These are phyloP conservation scores for Hirschioporus abietinus DNA, from an alignment of 768 basidiomycete genomes.

Conservation along the genomic window DNA sequence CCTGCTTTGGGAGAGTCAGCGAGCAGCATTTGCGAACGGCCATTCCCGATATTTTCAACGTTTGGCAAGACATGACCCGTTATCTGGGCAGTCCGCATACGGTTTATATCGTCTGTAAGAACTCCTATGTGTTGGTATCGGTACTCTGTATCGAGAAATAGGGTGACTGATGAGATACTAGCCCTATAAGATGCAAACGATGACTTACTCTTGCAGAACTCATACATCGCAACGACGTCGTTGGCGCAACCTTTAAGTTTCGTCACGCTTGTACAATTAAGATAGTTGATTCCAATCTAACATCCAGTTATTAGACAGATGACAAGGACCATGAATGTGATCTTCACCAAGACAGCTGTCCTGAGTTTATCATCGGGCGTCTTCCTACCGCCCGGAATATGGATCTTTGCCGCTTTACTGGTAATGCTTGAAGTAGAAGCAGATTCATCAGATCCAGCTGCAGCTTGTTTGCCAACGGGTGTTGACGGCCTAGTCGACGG, in stretches of 20 bases:
- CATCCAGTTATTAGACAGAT: neutral
- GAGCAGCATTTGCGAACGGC: neutral
- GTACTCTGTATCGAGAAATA: neutral
- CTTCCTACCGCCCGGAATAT: neutral
- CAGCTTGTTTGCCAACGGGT: neutral
- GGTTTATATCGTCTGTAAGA: neutral
- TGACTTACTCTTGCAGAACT: neutral
- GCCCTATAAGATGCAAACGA: neutral
- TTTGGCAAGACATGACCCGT: neutral
- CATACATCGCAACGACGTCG: neutral
- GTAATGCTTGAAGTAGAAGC: neutral
- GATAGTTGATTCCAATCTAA: neutral
- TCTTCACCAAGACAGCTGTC: neutral
- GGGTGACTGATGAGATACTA: neutral
- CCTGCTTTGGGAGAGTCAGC: neutral
- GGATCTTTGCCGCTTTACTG: neutral
- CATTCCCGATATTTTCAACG: neutral
- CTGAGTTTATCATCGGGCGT: neutral
- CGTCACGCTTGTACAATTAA: neutral
- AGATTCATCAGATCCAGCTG: neutral
- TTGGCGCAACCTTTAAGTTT: neutral
- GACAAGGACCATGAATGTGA: neutral
- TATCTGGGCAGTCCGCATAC: neutral
- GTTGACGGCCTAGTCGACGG: neutral
- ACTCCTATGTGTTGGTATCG: neutral